phyloP scores from a whole-genome alignment of 2,329 filamentous ascomycete genomes.

The Pseudomassariella vexata region DNA sequence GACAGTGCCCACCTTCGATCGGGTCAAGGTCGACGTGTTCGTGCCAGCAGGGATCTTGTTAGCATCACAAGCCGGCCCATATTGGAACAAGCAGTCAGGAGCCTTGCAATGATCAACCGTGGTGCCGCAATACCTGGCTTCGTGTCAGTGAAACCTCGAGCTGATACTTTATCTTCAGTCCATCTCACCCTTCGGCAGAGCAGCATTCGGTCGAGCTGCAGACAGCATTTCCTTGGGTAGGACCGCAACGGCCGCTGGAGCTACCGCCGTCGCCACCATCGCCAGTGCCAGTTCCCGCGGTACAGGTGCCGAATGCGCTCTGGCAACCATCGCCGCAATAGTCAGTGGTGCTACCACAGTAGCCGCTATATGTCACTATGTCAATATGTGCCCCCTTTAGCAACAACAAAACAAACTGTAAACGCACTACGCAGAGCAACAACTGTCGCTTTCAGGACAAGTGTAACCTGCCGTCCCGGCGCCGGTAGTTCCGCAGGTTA shows the following conservation, averaged over 20 bases:
- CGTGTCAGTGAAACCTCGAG: too few species aligned
- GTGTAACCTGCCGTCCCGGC: slow-evolving; percentile 4
- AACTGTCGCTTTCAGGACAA: not conserved
- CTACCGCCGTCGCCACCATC: slow-evolving; percentile 6
- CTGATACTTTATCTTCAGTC: too few species aligned
- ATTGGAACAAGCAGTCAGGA: slow-evolving; percentile 56
- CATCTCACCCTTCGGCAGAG: slow-evolving; percentile 35
- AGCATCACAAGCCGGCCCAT: slow-evolving; percentile 56
- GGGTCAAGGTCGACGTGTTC: slow-evolving; percentile 46
- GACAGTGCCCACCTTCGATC: slow-evolving; percentile 47
- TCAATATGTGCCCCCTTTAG: too few species aligned
- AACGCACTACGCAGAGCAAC: slow-evolving; percentile 5
- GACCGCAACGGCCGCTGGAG: slow-evolving; percentile 43
- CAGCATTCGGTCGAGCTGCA: slow-evolving; percentile 33
- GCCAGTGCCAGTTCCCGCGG: slow-evolving; percentile 3
- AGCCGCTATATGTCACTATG: slow-evolving; percentile 17
- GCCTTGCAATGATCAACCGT: slow-evolving; percentile 51
- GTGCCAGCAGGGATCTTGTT: slow-evolving; percentile 48
- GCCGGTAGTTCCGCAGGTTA: slow-evolving; percentile 2
- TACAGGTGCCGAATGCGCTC: slow-evolving; percentile 6
- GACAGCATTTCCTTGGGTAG: slow-evolving; percentile 22
- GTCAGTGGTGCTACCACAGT: slow-evolving; percentile 16
- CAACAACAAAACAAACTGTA: too few species aligned
- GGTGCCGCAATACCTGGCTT: slow-evolving; percentile 53
- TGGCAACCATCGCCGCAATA: slow-evolving; percentile 15